A percentile compares a stretch with the other conserved stretches of the same genome.
These are phyloP conservation scores for Fusarium haematococcum DNA, from an alignment of 2,329 filamentous ascomycete genomes.

Conservation along the genomic window DNA sequence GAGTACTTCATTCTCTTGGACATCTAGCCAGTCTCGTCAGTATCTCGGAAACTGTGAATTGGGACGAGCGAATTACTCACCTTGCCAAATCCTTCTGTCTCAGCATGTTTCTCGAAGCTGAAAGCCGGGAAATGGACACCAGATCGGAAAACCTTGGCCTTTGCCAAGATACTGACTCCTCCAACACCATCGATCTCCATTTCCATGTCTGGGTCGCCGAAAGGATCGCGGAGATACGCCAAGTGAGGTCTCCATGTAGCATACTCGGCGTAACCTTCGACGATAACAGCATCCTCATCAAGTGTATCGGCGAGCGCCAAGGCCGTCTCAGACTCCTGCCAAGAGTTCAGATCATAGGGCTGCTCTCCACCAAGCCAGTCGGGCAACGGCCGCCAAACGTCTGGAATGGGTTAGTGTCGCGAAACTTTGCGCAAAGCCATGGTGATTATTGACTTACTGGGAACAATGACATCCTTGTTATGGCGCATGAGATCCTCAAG, in stretches of 20 bases:
- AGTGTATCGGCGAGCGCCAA: slow-evolving; percentile 92
- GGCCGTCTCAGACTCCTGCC: slow-evolving; percentile 98
- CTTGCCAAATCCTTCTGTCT: slow-evolving; percentile 99
- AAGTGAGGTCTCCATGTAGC: slow-evolving; percentile 98
- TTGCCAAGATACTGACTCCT: slow-evolving; percentile 96
- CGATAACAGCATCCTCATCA: slow-evolving; percentile 98
- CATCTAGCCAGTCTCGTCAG: slow-evolving; percentile 72
- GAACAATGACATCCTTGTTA: slow-evolving; percentile 98
- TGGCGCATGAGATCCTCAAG: slow-evolving; percentile 98
- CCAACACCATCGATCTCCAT: slow-evolving; percentile 99
- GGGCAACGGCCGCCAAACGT: slow-evolving; percentile 98
- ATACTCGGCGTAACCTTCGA: slow-evolving; percentile 98
- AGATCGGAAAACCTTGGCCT: slow-evolving; percentile 92
- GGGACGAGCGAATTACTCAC: slow-evolving; percentile 59
- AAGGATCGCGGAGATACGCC: slow-evolving; percentile 95
- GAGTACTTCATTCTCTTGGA: slow-evolving; percentile 95
- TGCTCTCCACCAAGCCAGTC: slow-evolving; percentile 99
- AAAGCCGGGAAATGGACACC: slow-evolving; percentile 98
- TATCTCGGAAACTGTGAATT: background rate
- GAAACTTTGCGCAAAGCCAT: background rate
- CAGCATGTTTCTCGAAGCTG: slow-evolving; percentile 97
- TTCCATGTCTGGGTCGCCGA: slow-evolving; percentile 98
- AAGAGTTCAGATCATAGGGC: slow-evolving; percentile 97
- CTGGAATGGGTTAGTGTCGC: slow-evolving; percentile 57
- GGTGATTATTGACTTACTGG: slow-evolving; percentile 75